Evolutionary conservation across 257 asterid species (phyloP).

Genomic region (Gentiana macrophylla): DNA sequence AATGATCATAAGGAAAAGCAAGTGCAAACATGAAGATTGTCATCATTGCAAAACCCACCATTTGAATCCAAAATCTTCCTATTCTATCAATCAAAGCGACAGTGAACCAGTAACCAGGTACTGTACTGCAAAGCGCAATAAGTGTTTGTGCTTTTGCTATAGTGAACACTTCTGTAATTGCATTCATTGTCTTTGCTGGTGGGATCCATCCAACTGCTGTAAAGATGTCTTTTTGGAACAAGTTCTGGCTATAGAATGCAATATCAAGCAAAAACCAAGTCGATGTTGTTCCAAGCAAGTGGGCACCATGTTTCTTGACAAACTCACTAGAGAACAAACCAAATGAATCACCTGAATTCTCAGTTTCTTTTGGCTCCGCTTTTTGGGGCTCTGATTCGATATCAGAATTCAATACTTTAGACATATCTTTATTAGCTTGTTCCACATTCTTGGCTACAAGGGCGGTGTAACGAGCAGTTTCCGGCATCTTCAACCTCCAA

Average conservation of each 20-base stretch:
- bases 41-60: conserved; percentile 47
- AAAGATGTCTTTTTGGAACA: conserved; percentile 57
- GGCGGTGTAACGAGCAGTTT: conserved; percentile 60
- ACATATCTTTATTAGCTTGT: conserved; percentile 51
- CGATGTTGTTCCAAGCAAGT: conserved; percentile 43
- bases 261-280: conserved; percentile 62
- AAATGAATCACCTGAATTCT: conserved; percentile 6
- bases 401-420: conserved; percentile 36
- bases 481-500: conserved; percentile 56
- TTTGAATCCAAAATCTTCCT: conserved; percentile 37
- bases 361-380: conserved; percentile 4
- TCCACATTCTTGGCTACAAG: conserved; percentile 42
- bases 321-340: conserved; percentile 42
- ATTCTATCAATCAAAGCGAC: conserved; percentile 37
- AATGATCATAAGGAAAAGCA: conserved; percentile 49
- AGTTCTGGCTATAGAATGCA: conserved; percentile 51
- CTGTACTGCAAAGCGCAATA: conserved; percentile 49
- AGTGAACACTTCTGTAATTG: conserved; percentile 30
- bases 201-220: conserved; percentile 62
- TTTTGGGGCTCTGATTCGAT: conserved; percentile 21
- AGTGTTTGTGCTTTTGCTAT: conserved; percentile 56
- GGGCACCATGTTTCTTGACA: conserved; percentile 40
- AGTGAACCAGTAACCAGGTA: conserved; percentile 62
- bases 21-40: conserved; percentile 45
- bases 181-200: conserved; percentile 37